Base-by-base conservation (phyloP, 164 flowering plant genomes). In the Annona cherimola region DNA sequence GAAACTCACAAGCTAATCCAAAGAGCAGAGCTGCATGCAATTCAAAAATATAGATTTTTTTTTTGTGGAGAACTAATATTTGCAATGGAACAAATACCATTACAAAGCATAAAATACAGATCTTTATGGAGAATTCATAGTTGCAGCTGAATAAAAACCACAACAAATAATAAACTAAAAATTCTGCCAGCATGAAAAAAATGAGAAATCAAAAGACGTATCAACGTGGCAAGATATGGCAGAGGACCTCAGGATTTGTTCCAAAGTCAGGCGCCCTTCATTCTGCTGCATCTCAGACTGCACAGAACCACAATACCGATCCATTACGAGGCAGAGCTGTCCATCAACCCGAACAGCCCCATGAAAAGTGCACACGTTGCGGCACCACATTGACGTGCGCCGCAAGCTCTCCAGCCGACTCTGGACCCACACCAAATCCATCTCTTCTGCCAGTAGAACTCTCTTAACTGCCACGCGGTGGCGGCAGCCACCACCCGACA, bases 361-460 rank as follows among this genome's bases (percentile, higher is more conserved):
- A 81, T 93, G 98, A 71, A 93, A 96, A 11, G 92, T 81, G 69
- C 99, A 91, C 43, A 96, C 98, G 81, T 90, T 93, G 68, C 98
- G 81, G 69, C 99, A 96, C 99, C 99, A 96, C 94, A 88, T 93
- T 0, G 99, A 88, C 0, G 84, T 77, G 63, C 92, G 69, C 71
- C 92, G 72, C 79, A 96, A 75, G 61, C 59, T 82, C 77, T 96
- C 99, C 2, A 96, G 82, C 85, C 90, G 90, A 18, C 79, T 83
- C 74, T 83, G 91, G 75, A 92, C 84, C 96, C 89, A 91, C 41
- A 83, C 90, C 76, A 85, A 74, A 82, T 93, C 96, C 71, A 75
- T 81, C 19, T 86, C 96, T 60, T 88, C 94, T 74, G 80, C 86
- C 3, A 90, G 72, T 26, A 67, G 74, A 67, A 96, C 87, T 79